phyloP scores from a whole-genome alignment of 2,329 filamentous ascomycete species.

The Alternaria infectoria region DNA sequence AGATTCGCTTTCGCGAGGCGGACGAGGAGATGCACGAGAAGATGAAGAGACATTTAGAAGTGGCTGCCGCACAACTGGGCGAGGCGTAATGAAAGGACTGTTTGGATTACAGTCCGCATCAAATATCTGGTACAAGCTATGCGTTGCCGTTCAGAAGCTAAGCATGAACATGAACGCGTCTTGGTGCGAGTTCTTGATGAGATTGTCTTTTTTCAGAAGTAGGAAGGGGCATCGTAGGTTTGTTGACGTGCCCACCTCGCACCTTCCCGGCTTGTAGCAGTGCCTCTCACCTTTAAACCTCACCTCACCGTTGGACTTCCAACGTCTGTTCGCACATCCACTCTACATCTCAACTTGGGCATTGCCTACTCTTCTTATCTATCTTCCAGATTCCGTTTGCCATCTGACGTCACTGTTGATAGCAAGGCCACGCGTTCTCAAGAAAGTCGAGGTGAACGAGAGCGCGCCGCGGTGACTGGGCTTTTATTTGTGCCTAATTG shows the following conservation, averaged over 20 bases:
- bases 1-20: slow-evolving; percentile 49
- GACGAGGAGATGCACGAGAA: slow-evolving; percentile 41
- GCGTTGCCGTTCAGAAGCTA: neutral
- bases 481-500: slow-evolving; percentile 10
- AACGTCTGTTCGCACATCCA: neutral
- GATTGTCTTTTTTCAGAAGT: neutral
- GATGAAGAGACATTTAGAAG: slow-evolving; percentile 40
- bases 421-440: neutral
- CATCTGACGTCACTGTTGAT: neutral
- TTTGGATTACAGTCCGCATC: neutral
- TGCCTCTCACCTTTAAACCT: neutral
- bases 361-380: slow-evolving; percentile 11
- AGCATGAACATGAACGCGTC: neutral
- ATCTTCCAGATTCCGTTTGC: neutral
- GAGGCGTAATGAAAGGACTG: slow-evolving; percentile 12
- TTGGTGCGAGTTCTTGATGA: neutral
- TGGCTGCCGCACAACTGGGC: slow-evolving; percentile 21
- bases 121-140: neutral
- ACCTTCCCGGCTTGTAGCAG: neutral
- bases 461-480: slow-evolving; percentile 11
- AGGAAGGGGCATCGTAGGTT: neutral
- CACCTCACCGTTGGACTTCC: neutral
- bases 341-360: neutral
- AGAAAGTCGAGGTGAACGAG: slow-evolving; percentile 9
- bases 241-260: slow-evolving; percentile 3